Evolutionary conservation across 805 yeast genomes (phyloP).

Genomic region (Zygotorulaspora chibaensis): DNA sequence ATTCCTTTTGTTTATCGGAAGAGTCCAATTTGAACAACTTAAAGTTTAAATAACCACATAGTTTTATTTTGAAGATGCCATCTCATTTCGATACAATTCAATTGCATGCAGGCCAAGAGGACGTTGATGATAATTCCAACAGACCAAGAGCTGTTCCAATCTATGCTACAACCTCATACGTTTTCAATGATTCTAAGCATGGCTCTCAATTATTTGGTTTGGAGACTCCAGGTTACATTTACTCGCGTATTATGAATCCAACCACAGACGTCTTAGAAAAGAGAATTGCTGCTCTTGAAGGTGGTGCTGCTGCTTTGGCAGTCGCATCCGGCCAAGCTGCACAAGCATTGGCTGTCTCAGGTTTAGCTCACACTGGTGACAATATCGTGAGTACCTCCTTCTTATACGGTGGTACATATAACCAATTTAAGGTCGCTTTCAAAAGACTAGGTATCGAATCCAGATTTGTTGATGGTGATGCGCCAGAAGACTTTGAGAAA

Average conservation of each 20-base stretch:
- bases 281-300: slow-evolving; percentile 88
- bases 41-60: not conserved
- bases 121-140: slow-evolving; percentile 51
- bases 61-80: slow-evolving; percentile 34
- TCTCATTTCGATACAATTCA: slow-evolving; percentile 86
- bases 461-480: slow-evolving; percentile 80
- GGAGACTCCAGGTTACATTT: slow-evolving; percentile 78
- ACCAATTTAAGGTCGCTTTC: slow-evolving; percentile 90
- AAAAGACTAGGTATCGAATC: slow-evolving; percentile 83
- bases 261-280: slow-evolving; percentile 88
- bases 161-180: slow-evolving; percentile 87
- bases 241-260: slow-evolving; percentile 89
- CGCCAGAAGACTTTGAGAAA: slow-evolving; percentile 63
- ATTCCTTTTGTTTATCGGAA: too few species aligned
- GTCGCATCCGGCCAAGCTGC: slow-evolving; percentile 97
- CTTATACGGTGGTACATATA: slow-evolving; percentile 94
- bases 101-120: slow-evolving; percentile 92
- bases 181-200: slow-evolving; percentile 80
- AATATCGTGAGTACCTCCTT: slow-evolving; percentile 82
- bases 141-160: slow-evolving; percentile 89
- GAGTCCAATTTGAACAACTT: not conserved
- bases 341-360: slow-evolving; percentile 77
- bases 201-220: slow-evolving; percentile 89
- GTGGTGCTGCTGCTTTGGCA: slow-evolving; percentile 87
- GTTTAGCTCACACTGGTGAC: slow-evolving; percentile 83